Evolutionary conservation across 2,329 filamentous ascomycete species (phyloP), one percentile per base, ranked within the genome.

Genomic region (Cordyceps tenuipes): DNA sequence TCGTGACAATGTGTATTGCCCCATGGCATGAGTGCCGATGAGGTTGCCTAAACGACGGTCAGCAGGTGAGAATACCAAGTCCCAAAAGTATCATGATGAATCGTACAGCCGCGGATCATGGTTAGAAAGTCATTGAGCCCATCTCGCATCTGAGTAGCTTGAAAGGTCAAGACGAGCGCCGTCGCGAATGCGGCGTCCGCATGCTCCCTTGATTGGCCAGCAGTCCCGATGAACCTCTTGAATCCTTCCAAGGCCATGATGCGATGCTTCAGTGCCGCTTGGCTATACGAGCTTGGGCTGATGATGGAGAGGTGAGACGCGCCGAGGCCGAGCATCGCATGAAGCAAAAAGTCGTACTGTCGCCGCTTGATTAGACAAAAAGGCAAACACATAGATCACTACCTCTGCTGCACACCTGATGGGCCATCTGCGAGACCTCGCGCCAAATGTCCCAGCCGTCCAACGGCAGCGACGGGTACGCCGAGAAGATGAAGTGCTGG

Each of bases 401-500:
- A 10, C 48, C 10, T 9, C 57, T 26, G 46, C 5, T 29, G 62
- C 66, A 21, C 62, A 76, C 74, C 48, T 68, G 60, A 43, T 76
- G 73, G 2, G 73, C 73, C 31, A 76, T 68, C 15, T 69, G 66
- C 1, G 73, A 73, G 2, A 73, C 70, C 26, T 70, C 64, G 50
- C 67, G 69, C 75, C 75, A 77, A 0, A 76, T 65, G 5, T 62
- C 60, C 23, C 69, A 70, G 0, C 73, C 72, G 46, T 68, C 68
- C 12, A 76, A 66, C 1, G 75, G 75, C 0, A 76, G 56, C 2
- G 74, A 67, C 7, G 75, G 75, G 57, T 76, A 76, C 2, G 79
- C 78, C 8, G 73, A 68, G 5, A 77, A 68, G 9, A 82, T 63
- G 63, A 81, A 82, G 63, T 82, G 79, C 56, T 80, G 77, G 63